These are phyloP conservation scores for Penicillium sp. DNA, from an alignment of 2,329 filamentous ascomycete species.

Conservation along the genomic window DNA sequence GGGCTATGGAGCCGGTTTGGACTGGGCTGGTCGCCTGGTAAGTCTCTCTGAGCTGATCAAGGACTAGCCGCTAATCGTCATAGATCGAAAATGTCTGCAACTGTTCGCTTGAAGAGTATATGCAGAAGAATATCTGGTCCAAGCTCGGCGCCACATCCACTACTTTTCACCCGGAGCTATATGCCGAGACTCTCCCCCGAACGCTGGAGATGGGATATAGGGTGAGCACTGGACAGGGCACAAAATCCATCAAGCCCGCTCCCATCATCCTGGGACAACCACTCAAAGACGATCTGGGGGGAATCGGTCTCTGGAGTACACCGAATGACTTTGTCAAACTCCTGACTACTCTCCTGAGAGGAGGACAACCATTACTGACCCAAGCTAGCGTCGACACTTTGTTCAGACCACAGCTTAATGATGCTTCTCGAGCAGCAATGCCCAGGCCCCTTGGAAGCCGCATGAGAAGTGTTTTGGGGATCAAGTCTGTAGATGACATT, in stretches of 20 bases:
- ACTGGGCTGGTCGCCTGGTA: slow-evolving; percentile 55
- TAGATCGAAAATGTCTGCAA: slow-evolving; percentile 50
- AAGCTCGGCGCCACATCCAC: slow-evolving; percentile 45
- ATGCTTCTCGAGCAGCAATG: slow-evolving; percentile 2
- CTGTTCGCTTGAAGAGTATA: slow-evolving; percentile 45
- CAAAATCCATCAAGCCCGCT: slow-evolving; percentile 1
- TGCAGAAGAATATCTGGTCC: slow-evolving; percentile 48
- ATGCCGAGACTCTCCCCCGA: slow-evolving; percentile 1
- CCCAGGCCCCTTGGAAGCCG: slow-evolving; percentile 6
- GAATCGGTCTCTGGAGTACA: slow-evolving; percentile 25
- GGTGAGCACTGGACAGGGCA: slow-evolving; percentile 1
- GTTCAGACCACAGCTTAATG: slow-evolving; percentile 7
- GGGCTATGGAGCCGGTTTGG: slow-evolving; percentile 52
- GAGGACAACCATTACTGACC: slow-evolving; percentile 4
- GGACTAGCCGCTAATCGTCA: neutral
- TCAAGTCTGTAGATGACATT: neutral
- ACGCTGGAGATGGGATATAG: slow-evolving; percentile 8
- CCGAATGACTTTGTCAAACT: slow-evolving; percentile 23
- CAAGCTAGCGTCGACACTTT: slow-evolving; percentile 1
- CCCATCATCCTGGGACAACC: slow-evolving; percentile 10
- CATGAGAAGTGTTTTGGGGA: slow-evolving; percentile 8
- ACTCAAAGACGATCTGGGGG: slow-evolving; percentile 19
- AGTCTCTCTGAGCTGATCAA: neutral
- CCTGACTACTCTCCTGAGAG: slow-evolving; percentile 18
- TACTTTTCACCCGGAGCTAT: slow-evolving; percentile 17